Percentiles rank a stretch among this genome's conserved stretches.
Evolutionary conservation across 495 filamentous ascomycete species (phyloP).

Genomic region (Aspergillus cavernicola): DNA sequence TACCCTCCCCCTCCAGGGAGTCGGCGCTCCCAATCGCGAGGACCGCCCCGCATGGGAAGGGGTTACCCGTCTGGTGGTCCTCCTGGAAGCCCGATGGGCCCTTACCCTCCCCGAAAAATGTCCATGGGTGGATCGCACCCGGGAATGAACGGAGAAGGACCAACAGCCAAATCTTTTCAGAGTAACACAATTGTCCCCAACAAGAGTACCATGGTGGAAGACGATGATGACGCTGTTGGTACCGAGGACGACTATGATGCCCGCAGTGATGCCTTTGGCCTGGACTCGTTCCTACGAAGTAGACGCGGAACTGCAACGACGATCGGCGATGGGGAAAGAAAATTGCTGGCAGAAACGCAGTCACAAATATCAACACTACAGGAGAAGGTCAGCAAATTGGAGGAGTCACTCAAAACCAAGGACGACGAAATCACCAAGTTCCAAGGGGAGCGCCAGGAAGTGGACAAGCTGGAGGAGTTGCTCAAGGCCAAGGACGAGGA

Average conservation of each 20-base stretch:
- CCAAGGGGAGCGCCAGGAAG: constrained; percentile 37
- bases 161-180: constrained; percentile 85
- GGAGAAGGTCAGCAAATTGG: constrained; percentile 68
- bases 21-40: constrained; percentile 41
- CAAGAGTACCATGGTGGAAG: constrained; percentile 97
- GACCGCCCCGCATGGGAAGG: constrained; percentile 34
- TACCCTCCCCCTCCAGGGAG: constrained; percentile 34
- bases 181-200: constrained; percentile 95
- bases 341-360: constrained; percentile 71
- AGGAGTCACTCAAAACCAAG: constrained; percentile 54
- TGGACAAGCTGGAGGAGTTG: constrained; percentile 58
- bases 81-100: constrained; percentile 32
- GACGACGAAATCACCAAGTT: constrained; percentile 54
- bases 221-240: constrained; percentile 72
- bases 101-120: constrained; percentile 41
- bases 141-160: constrained; percentile 45
- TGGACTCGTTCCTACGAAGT: constrained; percentile 52
- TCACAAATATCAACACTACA: constrained; percentile 69
- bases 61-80: constrained; percentile 42
- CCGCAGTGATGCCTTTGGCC: constrained; percentile 60
- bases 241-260: constrained; percentile 60
- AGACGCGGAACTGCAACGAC: constrained; percentile 53
- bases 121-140: constrained; percentile 46
- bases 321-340: constrained; percentile 62
- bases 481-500: constrained; percentile 52